Evolutionary conservation across 768 basidiomycete genomes (phyloP).

Genomic region (Mycena sanguinolenta): DNA sequence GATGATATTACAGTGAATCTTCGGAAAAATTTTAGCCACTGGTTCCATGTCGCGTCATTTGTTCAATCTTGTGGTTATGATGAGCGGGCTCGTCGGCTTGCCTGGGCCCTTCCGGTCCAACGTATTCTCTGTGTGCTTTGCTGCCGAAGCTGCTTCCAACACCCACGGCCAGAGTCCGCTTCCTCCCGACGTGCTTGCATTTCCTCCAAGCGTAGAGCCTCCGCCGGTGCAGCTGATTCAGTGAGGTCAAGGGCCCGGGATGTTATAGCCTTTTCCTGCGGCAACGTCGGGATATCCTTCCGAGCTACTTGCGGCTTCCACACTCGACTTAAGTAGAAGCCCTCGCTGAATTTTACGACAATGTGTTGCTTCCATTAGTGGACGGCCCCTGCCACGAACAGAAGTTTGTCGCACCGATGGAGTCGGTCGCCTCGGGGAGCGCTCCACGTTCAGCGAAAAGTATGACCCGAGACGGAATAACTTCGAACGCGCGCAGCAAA

Average conservation of each 20-base stretch:
- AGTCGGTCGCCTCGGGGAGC: slow-evolving; percentile 11
- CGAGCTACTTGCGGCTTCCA: slow-evolving; percentile 11
- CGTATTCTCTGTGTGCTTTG: slow-evolving; percentile 17
- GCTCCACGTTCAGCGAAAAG: slow-evolving; percentile 23
- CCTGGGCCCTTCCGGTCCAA: slow-evolving; percentile 22
- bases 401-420: slow-evolving; percentile 27
- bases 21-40: too few species aligned
- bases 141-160: slow-evolving; percentile 28
- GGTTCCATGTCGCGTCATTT: slow-evolving; percentile 9
- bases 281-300: slow-evolving; percentile 19
- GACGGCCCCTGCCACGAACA: slow-evolving; percentile 15
- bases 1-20: neutral
- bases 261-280: slow-evolving; percentile 20
- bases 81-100: slow-evolving; percentile 21
- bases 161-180: slow-evolving; percentile 8
- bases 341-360: slow-evolving; percentile 5
- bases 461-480: slow-evolving; percentile 10
- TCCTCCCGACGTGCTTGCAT: slow-evolving; percentile 7
- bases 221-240: slow-evolving; percentile 16
- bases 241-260: slow-evolving; percentile 24
- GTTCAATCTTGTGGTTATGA: slow-evolving; percentile 1
- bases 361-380: neutral
- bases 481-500: too few species aligned
- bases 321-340: slow-evolving; percentile 27
- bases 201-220: slow-evolving; percentile 4